Base-by-base conservation (phyloP, 2,329 filamentous ascomycete genomes). In the Sphaerulina musiva region DNA sequence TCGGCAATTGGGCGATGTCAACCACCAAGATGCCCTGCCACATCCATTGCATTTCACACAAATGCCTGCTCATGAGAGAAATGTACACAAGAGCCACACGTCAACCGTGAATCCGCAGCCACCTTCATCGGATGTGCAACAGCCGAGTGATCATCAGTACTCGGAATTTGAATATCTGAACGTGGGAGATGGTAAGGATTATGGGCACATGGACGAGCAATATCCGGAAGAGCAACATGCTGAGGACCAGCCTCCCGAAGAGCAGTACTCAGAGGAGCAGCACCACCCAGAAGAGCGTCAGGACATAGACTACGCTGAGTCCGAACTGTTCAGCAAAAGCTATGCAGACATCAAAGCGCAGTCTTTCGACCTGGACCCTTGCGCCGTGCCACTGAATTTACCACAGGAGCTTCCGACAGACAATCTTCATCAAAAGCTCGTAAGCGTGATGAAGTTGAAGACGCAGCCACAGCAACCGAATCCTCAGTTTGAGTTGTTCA, bases 401-500 rank as follows among this genome's bases (percentile, higher is more conserved):
- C 31, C 51, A 31, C 26, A 47, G n/a, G 44, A 51, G 20, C 39
- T 54, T 14, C 47, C 48, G 14, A 40, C 59, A 8, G 47, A 51
- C 10, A 48, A 62, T 7, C 54, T 71, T 4, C 36, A 53, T 2
- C 53, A 63, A 3, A 64, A 62, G 46, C 55, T 71, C 7, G 8
- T 44, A 2, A 42, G 49, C 6, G 53, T 59, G 8, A 53, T 52
- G 12, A 23, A 17, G 1, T 12, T 56, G 8, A 44, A 59, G 9
- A 26, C 34, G 8, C 48, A 68, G 26, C 69, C 75, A 3, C 78
- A 81, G 5, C 10, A 38, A 4, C 34, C 10, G 2, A 38, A 4
- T n/a, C 34, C 34, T 11, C 34, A 38, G 56, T 65, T 66, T 3
- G 60, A 68, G 0, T 81, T 83, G 65, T 77, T 85, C 58, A 68